Percentiles rank a stretch among this genome's conserved stretches.
Evolutionary conservation across 1,284 basidiomycete species (phyloP).

Genomic region (Bondarzewia mesenterica): DNA sequence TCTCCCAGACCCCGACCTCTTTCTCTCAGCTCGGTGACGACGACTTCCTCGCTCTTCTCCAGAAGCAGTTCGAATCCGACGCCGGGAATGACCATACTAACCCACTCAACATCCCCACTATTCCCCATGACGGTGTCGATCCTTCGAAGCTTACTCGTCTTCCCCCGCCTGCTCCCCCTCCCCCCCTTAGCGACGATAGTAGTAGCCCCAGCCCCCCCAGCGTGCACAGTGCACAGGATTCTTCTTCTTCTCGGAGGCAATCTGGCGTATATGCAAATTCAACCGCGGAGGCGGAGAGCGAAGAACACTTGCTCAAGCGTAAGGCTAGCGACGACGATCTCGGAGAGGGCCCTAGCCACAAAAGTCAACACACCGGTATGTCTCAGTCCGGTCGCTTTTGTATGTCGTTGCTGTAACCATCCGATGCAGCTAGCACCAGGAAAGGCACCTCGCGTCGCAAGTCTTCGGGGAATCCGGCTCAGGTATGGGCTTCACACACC

Average conservation of each 20-base stretch:
- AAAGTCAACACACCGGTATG: constrained; percentile 57
- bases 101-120: constrained; percentile 18
- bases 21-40: constrained; percentile 65
- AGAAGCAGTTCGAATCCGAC: constrained; percentile 54
- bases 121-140: constrained; percentile 36
- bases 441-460: constrained; percentile 28
- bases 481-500: constrained; percentile 16
- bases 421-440: constrained; percentile 16
- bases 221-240: constrained; percentile 23
- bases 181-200: constrained; percentile 49
- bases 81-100: constrained; percentile 11
- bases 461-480: constrained; percentile 29
- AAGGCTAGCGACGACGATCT: constrained; percentile 57
- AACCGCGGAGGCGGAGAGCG: constrained; percentile 23
- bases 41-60: constrained; percentile 69
- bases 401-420: constrained; percentile 5
- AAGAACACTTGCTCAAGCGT: constrained; percentile 51
- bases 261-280: constrained; percentile 24
- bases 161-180: constrained; percentile 31
- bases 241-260: constrained; percentile 23
- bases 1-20: constrained; percentile 40
- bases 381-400: constrained; percentile 11
- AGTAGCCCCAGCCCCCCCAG: constrained; percentile 69
- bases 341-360: constrained; percentile 53
- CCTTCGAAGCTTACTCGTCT: constrained; percentile 44